These are phyloP conservation scores for Solanum medicagineum DNA, from an alignment of 257 asterid genomes.

Conservation along the genomic window DNA sequence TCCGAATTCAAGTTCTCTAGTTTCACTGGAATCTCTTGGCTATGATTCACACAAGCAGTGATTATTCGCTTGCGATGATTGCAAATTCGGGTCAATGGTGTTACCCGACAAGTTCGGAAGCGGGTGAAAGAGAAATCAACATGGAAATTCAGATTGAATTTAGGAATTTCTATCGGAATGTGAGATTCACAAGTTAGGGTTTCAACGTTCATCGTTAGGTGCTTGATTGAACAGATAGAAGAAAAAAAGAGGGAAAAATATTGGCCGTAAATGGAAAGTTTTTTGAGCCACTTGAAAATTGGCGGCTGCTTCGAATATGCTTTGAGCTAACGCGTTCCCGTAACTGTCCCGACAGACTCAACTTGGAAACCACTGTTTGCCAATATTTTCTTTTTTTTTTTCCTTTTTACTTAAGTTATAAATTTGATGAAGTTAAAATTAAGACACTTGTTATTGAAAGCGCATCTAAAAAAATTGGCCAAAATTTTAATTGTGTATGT, in stretches of 20 bases:
- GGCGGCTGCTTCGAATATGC: neutral
- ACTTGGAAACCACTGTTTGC: too few relatives aligned
- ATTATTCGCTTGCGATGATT: neutral
- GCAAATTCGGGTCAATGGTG: neutral
- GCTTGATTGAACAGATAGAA: neutral
- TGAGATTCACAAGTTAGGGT: slow-evolving; percentile 19
- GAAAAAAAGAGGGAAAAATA: neutral
- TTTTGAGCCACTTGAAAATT: neutral
- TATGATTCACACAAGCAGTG: slow-evolving; percentile 28
- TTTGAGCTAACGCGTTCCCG: neutral
- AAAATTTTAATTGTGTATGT: neutral
- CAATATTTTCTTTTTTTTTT: too few relatives aligned
- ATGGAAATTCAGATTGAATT: neutral
- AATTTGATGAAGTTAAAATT: too few relatives aligned
- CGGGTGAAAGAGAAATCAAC: neutral
- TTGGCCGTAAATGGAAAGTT: neutral
- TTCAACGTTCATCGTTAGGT: slow-evolving; percentile 26
- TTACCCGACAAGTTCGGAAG: neutral
- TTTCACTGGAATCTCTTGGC: slow-evolving; percentile 14
- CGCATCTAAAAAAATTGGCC: neutral
- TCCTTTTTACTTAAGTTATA: too few relatives aligned
- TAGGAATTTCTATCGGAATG: slow-evolving; percentile 6
- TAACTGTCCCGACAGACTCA: neutral
- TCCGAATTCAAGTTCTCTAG: neutral
- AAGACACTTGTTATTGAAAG: neutral